A percentile compares a stretch with the other conserved stretches of the same genome.
Evolutionary conservation across 192 early-diverging fungal species (phyloP).

Genomic region (Coemansia interrupta): DNA sequence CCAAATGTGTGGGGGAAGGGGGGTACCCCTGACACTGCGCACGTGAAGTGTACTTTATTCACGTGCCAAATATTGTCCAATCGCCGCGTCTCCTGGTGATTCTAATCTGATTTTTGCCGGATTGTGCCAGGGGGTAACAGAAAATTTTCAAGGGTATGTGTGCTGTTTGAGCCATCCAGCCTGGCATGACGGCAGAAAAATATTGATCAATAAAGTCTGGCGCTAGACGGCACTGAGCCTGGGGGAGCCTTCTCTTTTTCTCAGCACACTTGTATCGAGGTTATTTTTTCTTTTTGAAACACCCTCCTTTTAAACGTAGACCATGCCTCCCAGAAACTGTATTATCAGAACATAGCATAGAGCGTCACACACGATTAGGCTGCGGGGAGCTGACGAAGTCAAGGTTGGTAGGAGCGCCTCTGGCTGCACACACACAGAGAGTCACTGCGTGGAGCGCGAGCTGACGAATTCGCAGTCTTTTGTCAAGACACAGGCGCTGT

Average conservation of each 20-base stretch:
- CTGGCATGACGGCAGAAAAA: too few species aligned
- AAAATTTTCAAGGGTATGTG: slow-evolving; percentile 26
- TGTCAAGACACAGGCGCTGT: too few species aligned
- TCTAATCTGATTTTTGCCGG: slow-evolving; percentile 25
- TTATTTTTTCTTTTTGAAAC: slow-evolving; percentile 9
- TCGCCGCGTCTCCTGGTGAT: slow-evolving; percentile 3
- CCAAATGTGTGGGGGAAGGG: neutral
- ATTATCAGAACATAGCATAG: slow-evolving; percentile 23
- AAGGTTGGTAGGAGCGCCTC: neutral
- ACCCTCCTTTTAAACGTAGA: slow-evolving; percentile 14
- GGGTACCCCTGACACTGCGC: slow-evolving; percentile 26
- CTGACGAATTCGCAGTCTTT: too few species aligned
- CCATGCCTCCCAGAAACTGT: slow-evolving; percentile 53
- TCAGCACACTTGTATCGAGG: slow-evolving; percentile 15
- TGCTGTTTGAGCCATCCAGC: neutral
- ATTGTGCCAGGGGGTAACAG: slow-evolving; percentile 32
- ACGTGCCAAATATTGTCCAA: slow-evolving; percentile 31
- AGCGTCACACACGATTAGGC: neutral
- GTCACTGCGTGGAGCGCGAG: too few species aligned
- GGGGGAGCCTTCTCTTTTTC: slow-evolving; percentile 20
- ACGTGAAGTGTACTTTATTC: slow-evolving; percentile 39
- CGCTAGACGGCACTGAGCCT: neutral
- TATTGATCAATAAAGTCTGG: slow-evolving; percentile 1
- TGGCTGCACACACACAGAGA: too few species aligned
- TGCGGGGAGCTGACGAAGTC: neutral